Base-by-base conservation (phyloP, 495 filamentous ascomycete species). In the Ramalina peruviana region DNA sequence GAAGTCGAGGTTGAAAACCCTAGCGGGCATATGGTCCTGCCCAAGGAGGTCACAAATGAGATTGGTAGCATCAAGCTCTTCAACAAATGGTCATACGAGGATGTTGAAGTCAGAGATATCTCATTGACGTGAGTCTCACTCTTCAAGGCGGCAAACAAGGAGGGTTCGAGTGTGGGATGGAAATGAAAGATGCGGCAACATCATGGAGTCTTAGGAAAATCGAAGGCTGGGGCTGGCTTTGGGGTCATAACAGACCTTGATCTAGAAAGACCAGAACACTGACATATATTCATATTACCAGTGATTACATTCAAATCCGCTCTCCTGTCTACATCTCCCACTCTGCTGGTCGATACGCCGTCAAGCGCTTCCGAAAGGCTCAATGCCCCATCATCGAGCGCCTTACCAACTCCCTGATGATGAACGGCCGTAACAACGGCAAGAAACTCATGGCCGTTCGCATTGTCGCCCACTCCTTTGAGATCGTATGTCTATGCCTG, bases 401-500 rank as follows among this genome's bases (percentile, higher is more conserved):
- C 68, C 83, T 99, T 54, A 97, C 93, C 75, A 99, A 99, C 81
- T 97, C 92, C 23, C 81, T 99, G 61, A 99, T 99, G 92, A 97
- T 97, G 93, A 94, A 99, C 80, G 92, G 92, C 67, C 93, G 92
- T 73, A 99, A 99, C 83, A 97, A 94, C 85, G 92, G 92, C 73
- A 99, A 99, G 84, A 99, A 99, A 86, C 83, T 97, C 58, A 94
- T 93, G 87, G 93, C 92, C 66, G 88, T 96, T 69, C 88, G 92
- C 70, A 99, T 99, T 57, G 90, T 99, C 63, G 89, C 90, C 54
- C 92, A 99, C 75, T 72, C 90, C 60, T 99, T 99, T 72, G 93
- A 96, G 76, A 97, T 99, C 67, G 88, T 95, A 80, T 72, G 88
- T 79, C 48, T 26, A n/a, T 15, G 13, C 48, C 48, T 33, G 1